phyloP scores from a whole-genome alignment of 192 early-diverging fungal species.

The Linnemannia exigua region DNA sequence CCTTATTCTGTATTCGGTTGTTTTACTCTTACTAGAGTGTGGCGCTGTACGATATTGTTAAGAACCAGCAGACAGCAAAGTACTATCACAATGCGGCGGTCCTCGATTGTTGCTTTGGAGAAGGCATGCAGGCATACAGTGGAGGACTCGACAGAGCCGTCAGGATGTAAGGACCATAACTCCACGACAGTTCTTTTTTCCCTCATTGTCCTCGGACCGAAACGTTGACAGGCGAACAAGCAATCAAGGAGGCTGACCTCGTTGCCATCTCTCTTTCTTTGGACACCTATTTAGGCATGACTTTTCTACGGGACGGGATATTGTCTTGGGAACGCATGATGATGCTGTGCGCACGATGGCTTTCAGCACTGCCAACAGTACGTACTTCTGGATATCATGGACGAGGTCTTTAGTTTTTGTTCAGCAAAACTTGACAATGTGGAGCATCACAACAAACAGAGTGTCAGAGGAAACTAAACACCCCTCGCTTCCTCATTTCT shows the following conservation, averaged over 20 bases:
- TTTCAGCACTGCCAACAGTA: conserved; percentile 66
- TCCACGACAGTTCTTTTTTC: not conserved
- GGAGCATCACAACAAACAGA: too few species aligned
- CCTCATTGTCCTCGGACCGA: too few species aligned
- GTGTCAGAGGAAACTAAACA: not conserved
- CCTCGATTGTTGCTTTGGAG: conserved; percentile 83
- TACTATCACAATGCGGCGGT: conserved; percentile 81
- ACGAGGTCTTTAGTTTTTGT: not conserved
- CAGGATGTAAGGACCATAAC: conserved; percentile 66
- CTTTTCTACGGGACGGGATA: conserved; percentile 65
- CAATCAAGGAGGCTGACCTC: too few species aligned
- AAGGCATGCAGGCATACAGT: conserved; percentile 68
- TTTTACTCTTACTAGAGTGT: conserved; percentile 66
- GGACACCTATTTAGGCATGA: conserved; percentile 75
- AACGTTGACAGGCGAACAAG: too few species aligned
- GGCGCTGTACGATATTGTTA: conserved; percentile 84
- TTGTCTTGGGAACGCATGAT: conserved; percentile 83
- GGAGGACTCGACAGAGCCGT: conserved; percentile 85
- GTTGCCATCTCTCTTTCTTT: not conserved
- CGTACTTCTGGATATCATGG: conserved; percentile 4
- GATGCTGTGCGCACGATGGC: conserved; percentile 80
- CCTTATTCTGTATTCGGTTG: too few species aligned
- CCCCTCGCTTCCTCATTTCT: not conserved
- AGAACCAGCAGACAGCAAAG: conserved; percentile 67
- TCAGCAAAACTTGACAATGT: not conserved